Conservation (phyloP, 2,329 filamentous ascomycete species). For the Aureobasidium sp. region DNA sequence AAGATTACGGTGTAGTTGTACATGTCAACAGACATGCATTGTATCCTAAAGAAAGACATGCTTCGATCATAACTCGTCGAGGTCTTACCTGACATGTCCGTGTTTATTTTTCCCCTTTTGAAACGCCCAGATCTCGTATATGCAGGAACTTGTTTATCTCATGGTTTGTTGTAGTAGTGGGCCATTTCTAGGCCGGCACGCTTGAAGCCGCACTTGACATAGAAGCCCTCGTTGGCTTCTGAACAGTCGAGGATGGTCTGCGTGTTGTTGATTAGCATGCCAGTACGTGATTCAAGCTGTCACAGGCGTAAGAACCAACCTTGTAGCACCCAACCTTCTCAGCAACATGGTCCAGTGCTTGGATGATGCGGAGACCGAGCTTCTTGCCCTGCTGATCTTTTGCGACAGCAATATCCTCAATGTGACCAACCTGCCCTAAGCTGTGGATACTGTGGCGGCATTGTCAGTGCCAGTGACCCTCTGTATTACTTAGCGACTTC, state of each 20-base stretch:
- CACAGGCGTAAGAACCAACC: conserved; percentile 34
- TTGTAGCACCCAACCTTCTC: conserved; percentile 91
- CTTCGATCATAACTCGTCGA: not conserved
- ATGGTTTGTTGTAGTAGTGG: conserved; percentile 62
- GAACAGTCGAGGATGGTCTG: conserved; percentile 93
- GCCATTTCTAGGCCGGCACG: conserved; percentile 93
- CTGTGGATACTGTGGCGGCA: conserved; percentile 55
- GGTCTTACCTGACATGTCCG: not conserved
- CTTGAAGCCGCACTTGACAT: conserved; percentile 94
- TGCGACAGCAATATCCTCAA: conserved; percentile 93
- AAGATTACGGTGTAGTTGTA: not conserved
- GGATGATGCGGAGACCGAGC: conserved; percentile 83
- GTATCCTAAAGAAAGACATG: not conserved
- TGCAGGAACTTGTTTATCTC: not conserved
- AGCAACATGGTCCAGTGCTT: conserved; percentile 84
- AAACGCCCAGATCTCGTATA: not conserved
- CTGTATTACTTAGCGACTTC: not conserved
- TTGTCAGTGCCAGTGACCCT: not conserved
- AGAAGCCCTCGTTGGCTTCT: conserved; percentile 94
- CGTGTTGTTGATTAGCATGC: not conserved
- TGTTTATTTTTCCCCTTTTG: not conserved
- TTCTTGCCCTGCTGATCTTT: conserved; percentile 98
- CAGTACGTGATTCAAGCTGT: not conserved
- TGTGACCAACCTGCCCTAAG: conserved; percentile 81
- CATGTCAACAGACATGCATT: not conserved